Base-by-base conservation (phyloP, 768 basidiomycete species). In the Tylopilus cervinicoccineus region DNA sequence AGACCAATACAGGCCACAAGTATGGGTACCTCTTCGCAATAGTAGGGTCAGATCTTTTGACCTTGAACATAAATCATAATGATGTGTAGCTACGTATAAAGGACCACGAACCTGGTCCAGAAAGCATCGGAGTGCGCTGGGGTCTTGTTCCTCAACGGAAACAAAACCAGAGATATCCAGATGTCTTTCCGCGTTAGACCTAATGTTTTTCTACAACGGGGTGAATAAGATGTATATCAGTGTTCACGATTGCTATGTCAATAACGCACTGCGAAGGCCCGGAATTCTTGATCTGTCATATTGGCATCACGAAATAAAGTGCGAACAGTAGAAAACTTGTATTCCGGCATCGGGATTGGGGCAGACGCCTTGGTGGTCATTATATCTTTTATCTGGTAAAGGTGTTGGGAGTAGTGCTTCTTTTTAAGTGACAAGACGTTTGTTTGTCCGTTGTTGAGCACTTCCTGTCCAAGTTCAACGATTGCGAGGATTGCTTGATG, bases 1-100 rank as follows among this genome's bases (percentile, higher is more conserved):
- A 60, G 31, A 47, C 53, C 23, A 57, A 10, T 6, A 56, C 49
- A 2, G 50, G 47, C 57, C 60, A 61, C 0, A 40, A 37, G 23
- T 54, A 45, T 0, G 55, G 48, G 16, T 60, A 62, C 43, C 33
- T 53, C 45, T 32, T 44, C 11, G 47, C 23, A 24, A 62, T 22
- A 7, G 22, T 48, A 10, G 49, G 51, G 6, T 63, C 22, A 8
- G 12, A 13, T 19, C 29, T 47, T 41, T 52, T 60, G 2, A 57
- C 23, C 58, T 58, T 47, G 16, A 16, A 17, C 20, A 4, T 12
- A 20, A 23, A 23, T 47, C n/a, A 45, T 10, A 5, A 48, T 32
- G 33, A 5, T 23, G 32, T 33, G 36, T 24, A 26, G 27, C 32
- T 40, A 11, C 4, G 23, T 32, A 28, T 22, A n/a, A 24, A 8